Evolutionary conservation across 495 filamentous ascomycete species (phyloP).

Genomic region (Chaetomium tenue): DNA sequence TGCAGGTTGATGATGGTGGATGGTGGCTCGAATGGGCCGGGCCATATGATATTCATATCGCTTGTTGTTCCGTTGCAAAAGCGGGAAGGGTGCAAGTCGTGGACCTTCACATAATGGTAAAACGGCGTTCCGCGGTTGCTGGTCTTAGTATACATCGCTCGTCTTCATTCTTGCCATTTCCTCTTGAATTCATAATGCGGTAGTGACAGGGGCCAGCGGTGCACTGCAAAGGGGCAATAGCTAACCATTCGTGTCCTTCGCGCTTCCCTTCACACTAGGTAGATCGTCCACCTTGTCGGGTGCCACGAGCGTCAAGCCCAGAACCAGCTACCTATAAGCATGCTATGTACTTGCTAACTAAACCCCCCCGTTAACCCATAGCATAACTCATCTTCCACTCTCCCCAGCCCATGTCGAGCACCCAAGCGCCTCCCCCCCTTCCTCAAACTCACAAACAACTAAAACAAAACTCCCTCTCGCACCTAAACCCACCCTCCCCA

Average conservation of each 20-base stretch:
- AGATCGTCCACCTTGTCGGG: too few species aligned
- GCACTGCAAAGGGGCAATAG: not conserved
- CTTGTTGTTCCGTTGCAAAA: not conserved
- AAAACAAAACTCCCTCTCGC: slow-evolving; percentile 51
- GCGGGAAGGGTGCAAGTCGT: not conserved
- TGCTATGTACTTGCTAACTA: too few species aligned
- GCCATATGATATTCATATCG: slow-evolving; percentile 7
- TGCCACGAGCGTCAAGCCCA: too few species aligned
- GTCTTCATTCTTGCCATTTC: not conserved
- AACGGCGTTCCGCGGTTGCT: not conserved
- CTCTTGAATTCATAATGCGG: too few species aligned
- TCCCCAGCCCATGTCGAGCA: too few species aligned
- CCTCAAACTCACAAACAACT: slow-evolving; percentile 37
- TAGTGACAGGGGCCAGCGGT: too few species aligned
- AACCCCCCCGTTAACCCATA: too few species aligned
- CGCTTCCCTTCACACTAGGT: too few species aligned
- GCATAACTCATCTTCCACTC: not conserved
- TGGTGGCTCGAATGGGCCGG: not conserved
- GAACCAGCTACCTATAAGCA: too few species aligned
- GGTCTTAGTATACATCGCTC: not conserved
- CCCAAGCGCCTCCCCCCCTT: not conserved
- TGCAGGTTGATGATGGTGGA: not conserved
- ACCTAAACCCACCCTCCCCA: slow-evolving; percentile 48
- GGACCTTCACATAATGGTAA: not conserved
- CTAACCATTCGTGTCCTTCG: too few species aligned